Conservation (phyloP, 2,329 filamentous ascomycete genomes). For the Westerdykella ornata region DNA sequence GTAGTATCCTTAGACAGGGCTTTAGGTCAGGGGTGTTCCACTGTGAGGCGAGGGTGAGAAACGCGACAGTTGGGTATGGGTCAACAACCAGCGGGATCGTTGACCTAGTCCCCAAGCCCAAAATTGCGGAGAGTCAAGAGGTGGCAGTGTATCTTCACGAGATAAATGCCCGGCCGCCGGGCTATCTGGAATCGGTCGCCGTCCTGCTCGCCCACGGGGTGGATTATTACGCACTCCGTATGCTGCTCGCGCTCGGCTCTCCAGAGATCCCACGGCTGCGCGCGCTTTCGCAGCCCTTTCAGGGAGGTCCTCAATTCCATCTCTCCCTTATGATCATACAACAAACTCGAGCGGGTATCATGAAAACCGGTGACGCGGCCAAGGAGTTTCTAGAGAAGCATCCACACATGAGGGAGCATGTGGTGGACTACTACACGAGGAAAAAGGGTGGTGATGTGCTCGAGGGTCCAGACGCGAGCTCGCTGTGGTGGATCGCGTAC, state of each 20-base stretch:
- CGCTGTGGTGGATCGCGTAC: constrained; percentile 8
- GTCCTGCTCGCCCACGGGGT: constrained; percentile 9
- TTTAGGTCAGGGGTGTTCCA: constrained; percentile 12
- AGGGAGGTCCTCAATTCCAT: constrained; percentile 4
- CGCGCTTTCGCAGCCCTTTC: constrained; percentile 14
- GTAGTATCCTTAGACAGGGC: constrained; percentile 4
- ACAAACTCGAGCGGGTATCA: constrained; percentile 4
- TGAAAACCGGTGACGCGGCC: constrained; percentile 6
- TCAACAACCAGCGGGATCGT: not conserved
- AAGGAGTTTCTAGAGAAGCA: constrained; percentile 7
- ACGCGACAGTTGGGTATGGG: constrained; percentile 6
- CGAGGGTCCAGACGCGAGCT: constrained; percentile 6
- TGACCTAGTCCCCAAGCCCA: not conserved
- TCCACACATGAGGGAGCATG: not conserved
- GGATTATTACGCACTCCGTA: constrained; percentile 11
- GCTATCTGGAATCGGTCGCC: constrained; percentile 6
- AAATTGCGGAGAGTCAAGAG: not conserved
- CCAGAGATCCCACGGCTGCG: constrained; percentile 9
- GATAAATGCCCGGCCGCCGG: constrained; percentile 14
- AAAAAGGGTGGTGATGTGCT: constrained; percentile 8
- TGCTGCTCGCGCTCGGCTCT: constrained; percentile 9
- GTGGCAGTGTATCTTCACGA: constrained; percentile 10
- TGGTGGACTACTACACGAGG: constrained; percentile 8
- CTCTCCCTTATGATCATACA: constrained; percentile 7
- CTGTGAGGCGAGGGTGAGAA: constrained; percentile 9